Conservation (phyloP, 129 eudicot genomes). For the Flaveria bidentis region DNA sequence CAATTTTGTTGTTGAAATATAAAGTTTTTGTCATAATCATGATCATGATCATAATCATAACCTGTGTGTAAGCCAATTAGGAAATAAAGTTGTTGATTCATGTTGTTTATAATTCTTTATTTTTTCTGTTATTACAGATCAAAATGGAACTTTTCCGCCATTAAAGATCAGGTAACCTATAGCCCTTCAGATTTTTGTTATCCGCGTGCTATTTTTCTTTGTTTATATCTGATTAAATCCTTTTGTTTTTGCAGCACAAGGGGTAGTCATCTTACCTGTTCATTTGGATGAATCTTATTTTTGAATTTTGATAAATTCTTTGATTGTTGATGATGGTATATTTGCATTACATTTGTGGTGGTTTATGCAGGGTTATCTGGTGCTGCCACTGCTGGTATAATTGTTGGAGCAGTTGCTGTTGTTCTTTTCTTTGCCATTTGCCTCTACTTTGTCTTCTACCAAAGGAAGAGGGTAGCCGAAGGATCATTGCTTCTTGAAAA, state of each 20-base stretch:
- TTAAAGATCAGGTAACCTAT: constrained; percentile 49
- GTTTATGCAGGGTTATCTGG: constrained; percentile 54
- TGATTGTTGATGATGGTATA: constrained; percentile 19
- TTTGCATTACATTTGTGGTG: constrained; percentile 28
- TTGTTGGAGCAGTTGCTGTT: constrained; percentile 56
- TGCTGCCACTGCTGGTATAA: constrained; percentile 66
- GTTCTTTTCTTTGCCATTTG: constrained; percentile 44
- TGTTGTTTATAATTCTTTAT: neutral
- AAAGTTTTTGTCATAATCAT: neutral
- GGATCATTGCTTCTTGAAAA: constrained; percentile 39
- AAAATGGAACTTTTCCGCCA: constrained; percentile 73
- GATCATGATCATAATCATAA: neutral
- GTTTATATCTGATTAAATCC: constrained; percentile 27
- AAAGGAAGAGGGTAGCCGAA: constrained; percentile 44
- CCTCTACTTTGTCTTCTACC: constrained; percentile 47
- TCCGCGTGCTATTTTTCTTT: neutral
- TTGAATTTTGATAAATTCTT: neutral
- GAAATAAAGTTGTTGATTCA: neutral
- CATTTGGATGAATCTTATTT: constrained; percentile 9
- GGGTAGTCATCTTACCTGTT: constrained; percentile 46
- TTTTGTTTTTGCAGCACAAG: constrained; percentile 59
- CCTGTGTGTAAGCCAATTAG: neutral
- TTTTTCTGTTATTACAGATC: constrained; percentile 55
- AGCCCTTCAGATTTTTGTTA: constrained; percentile 3
- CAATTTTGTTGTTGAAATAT: neutral